Base-by-base conservation (phyloP, 2,329 filamentous ascomycete species). In the Aphanocladium album region DNA sequence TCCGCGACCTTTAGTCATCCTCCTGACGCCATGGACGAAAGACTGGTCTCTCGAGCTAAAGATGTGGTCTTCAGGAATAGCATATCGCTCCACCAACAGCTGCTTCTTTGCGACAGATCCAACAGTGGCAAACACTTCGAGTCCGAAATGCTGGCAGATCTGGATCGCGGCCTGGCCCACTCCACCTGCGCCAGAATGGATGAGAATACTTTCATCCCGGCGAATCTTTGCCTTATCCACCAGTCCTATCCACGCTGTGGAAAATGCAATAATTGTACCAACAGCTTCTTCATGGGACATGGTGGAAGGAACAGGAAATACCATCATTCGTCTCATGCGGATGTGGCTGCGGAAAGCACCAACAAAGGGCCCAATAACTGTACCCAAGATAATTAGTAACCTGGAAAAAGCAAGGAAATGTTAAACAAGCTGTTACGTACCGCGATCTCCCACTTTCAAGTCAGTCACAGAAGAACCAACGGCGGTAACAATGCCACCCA, bases 131-230 rank as follows among this genome's bases (percentile, higher is more conserved):
- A 69, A 73, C 2, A 74, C 61, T 8, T 65, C 64, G 5, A 68
- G 69, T 0, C 69, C 70, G 16, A 65, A 45, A 50, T 62, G 63
- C 25, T 70, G 53, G 0, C 65, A 64, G 1, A 76, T 56, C 46
- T 67, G 62, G 0, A 76, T 63, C 0, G 73, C 72, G 2, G 69
- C 67, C 14, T 70, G 68, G 0, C 74, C 74, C 0, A 71, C 64
- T 1, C 67, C 69, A 2, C 73, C 71, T 1, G 67, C 65, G 1
- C 67, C 74, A 0, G 69, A 62, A 56, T 76, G 74, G 6, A 76
- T 72, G 2, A 77, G 64, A 0, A 76, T 64, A 2, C 57, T 67
- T 23, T 71, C 71, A 3, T 72, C 74, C 1, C 68, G 68, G 6
- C 65, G 51, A 0, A 80, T 64, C 0, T 71, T 67, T 1, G 58